Base-by-base conservation (phyloP, 2,329 filamentous ascomycete genomes). In the Aspergillus brasiliensis region DNA sequence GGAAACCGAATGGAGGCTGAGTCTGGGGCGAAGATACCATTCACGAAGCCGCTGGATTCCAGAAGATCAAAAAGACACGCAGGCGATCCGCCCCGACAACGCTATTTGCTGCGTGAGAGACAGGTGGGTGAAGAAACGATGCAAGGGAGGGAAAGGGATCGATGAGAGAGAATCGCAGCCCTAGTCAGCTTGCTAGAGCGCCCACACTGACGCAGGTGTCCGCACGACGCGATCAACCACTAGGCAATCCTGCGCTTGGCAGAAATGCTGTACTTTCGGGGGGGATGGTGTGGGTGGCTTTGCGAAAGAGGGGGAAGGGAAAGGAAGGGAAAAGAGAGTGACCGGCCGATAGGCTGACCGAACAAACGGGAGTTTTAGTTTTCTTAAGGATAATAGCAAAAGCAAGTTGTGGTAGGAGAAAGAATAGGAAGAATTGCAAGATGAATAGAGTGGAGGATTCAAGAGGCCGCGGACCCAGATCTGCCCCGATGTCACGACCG, bases 121-220 rank as follows among this genome's bases (percentile, higher is more conserved):
- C 25, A 46, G 57, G 54, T 53, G 52, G 56, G 58, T 60, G 61
- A 63, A 62, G 51, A 56, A 58, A 56, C 51, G 57, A 69, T 62
- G 67, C 65, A 67, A 69, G 65, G 66, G 64, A 68, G 64, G 63
- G 62, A 67, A 49, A 69, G 64, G 64, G 62, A 69, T 65, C 56
- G 47, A 62, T 44, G 40, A 44, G 40, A 44, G 40, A 44, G 21
- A 19, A 61, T 57, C 62, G 64, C 64, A 69, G 65, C 60, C 63
- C 61, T 63, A 63, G 65, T 68, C 65, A 60, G 62, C 47, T 54
- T 62, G 49, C 54, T 40, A 62, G 56, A 58, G 58, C 59, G 59
- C 58, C 59, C 65, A 58, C 57, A 64, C 61, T 64, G 65, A 69
- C 65, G 67, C 67, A 69, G 67, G 66, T 64, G 67, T 64, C 67